Conservation (phyloP, 306 rosid species). For the Notholithocarpus densiflorus region DNA sequence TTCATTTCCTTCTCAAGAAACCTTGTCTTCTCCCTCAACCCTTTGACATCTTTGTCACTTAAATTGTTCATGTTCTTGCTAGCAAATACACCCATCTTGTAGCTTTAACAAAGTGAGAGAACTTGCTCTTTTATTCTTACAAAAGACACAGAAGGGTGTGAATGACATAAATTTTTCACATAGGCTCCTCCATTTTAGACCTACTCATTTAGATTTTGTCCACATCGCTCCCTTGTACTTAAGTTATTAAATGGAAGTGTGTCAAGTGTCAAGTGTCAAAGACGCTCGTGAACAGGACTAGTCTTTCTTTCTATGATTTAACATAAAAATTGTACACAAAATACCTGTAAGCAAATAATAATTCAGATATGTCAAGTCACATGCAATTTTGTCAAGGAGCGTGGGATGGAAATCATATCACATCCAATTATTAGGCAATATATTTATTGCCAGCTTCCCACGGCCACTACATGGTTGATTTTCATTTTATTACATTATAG, state of each 20-base stretch:
- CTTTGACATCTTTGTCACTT: conserved; percentile 30
- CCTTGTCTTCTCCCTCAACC: conserved; percentile 56
- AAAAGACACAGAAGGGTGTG: conserved; percentile 11
- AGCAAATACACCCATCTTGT: conserved; percentile 51
- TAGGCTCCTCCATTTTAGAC: conserved; percentile 25
- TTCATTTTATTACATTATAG: conserved; percentile 14
- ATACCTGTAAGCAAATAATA: conserved; percentile 33
- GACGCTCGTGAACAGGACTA: conserved; percentile 23
- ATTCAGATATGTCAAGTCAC: conserved; percentile 35
- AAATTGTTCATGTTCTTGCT: conserved; percentile 40
- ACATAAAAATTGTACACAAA: conserved; percentile 22
- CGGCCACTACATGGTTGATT: conserved; percentile 17
- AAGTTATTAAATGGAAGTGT: neutral
- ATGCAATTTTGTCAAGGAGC: conserved; percentile 34
- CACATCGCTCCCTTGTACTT: neutral
- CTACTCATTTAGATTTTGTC: conserved; percentile 11
- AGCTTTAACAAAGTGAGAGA: neutral
- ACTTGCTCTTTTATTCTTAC: conserved; percentile 14
- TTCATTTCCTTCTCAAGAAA: conserved; percentile 54
- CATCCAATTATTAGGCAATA: conserved; percentile 35
- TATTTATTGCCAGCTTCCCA: conserved; percentile 19
- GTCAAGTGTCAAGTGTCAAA: neutral
- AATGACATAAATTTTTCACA: conserved; percentile 14
- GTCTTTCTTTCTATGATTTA: conserved; percentile 5
- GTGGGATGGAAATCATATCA: conserved; percentile 29